Evolutionary conservation across 768 basidiomycete species (phyloP).

Genomic region (Crepidotus variabilis): DNA sequence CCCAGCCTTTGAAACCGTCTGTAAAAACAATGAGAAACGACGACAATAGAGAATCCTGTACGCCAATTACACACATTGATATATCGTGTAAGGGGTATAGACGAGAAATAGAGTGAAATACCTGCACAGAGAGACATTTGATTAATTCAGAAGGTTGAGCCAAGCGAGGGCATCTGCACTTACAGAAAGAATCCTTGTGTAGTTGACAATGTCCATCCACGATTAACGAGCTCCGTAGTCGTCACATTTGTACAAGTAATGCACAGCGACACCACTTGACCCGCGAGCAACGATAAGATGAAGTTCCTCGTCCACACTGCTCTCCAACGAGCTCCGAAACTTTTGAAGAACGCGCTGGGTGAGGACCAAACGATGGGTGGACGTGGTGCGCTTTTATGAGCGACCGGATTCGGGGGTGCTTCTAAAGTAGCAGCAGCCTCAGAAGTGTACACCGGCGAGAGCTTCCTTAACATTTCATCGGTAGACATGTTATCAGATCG

Average conservation of each 20-base stretch:
- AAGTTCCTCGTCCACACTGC: conserved; percentile 81
- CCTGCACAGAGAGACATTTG: conserved; percentile 30
- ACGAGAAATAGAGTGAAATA: conserved; percentile 73
- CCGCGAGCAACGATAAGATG: conserved; percentile 63
- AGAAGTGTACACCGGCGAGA: too few species aligned
- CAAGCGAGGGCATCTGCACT: conserved; percentile 21
- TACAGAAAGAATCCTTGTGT: conserved; percentile 85
- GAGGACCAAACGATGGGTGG: conserved; percentile 71
- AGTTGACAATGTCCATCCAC: conserved; percentile 73
- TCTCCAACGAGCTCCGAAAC: conserved; percentile 56
- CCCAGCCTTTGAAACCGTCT: conserved; percentile 89
- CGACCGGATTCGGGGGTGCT: too few species aligned
- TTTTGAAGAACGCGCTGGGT: conserved; percentile 44
- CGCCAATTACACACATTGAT: conserved; percentile 56
- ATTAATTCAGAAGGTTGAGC: not conserved
- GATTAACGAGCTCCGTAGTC: conserved; percentile 68
- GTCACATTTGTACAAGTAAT: conserved; percentile 89
- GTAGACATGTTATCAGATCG: too few species aligned
- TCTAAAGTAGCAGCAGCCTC: too few species aligned
- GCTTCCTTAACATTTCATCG: too few species aligned
- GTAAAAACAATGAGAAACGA: conserved; percentile 5
- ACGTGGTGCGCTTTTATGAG: conserved; percentile 21
- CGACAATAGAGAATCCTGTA: not conserved
- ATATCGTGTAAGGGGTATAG: conserved; percentile 90
- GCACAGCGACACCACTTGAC: conserved; percentile 82